Evolutionary conservation across 257 asterid genomes (phyloP).

Genomic region (Solanum pimpinellifolium): DNA sequence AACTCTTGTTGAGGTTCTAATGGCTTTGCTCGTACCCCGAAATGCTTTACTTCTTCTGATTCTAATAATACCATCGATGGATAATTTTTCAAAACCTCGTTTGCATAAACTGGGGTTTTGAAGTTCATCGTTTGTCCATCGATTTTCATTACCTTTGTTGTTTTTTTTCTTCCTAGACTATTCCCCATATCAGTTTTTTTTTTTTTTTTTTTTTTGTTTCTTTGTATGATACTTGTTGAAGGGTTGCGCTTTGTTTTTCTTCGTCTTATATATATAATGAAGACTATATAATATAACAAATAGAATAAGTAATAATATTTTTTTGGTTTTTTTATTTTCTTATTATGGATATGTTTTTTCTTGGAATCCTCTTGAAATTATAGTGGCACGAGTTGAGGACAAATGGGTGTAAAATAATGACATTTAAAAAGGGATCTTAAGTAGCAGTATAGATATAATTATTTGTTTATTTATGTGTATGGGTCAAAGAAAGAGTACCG

Average conservation of each 20-base stretch:
- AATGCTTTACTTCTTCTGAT: conserved; percentile 72
- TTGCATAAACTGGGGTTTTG: conserved; percentile 50
- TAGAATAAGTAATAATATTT: not conserved
- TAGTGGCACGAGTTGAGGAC: not conserved
- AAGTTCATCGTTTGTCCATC: conserved; percentile 56
- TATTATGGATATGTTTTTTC: not conserved
- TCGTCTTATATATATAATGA: not conserved
- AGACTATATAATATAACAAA: not conserved
- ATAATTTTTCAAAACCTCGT: conserved; percentile 38
- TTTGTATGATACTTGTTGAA: not conserved
- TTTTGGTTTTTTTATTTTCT: not conserved
- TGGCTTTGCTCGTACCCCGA: conserved; percentile 72
- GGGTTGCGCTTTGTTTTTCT: not conserved
- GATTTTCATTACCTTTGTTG: conserved; percentile 65
- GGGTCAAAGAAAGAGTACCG: conserved; percentile 39
- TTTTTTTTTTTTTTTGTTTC: no score
- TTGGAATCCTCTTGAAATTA: not conserved
- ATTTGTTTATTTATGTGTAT: not conserved
- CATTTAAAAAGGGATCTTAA: not conserved
- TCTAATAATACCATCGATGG: conserved; percentile 68
- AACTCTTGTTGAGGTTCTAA: conserved; percentile 63
- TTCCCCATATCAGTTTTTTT: conserved; percentile 43
- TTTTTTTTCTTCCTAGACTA: conserved; percentile 50
- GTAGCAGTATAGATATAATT: not conserved
- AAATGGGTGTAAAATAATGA: conserved; percentile 1